Evolutionary conservation across 2,329 filamentous ascomycete genomes (phyloP), one percentile per base, ranked within the genome.

Genomic region (Trichoderma koningii): DNA sequence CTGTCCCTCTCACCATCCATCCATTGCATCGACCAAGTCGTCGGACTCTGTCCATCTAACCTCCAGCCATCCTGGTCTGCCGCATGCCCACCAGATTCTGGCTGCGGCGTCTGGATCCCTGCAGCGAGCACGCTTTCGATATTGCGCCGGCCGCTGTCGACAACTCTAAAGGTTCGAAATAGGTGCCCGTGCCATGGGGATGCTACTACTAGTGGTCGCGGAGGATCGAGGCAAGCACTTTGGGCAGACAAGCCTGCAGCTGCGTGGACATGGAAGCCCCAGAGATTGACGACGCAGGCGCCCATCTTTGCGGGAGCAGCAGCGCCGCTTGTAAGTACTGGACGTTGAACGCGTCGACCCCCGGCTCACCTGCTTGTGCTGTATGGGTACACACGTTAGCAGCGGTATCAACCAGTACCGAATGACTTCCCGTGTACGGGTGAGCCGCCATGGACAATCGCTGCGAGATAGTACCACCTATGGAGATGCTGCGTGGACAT

Each of bases 11-110:
- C 21, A 23, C 21, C 21, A 23, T 2, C 21, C 21, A 23, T 23
- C 21, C 21, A 23, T 23, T 23, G 21, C 72, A 73, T 72, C 66
- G 60, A 68, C 62, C 71, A 62, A 71, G 66, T 68, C 66, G 68
- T 67, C 66, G 68, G 68, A 68, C 66, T 66, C 48, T 50, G 45
- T 34, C 28, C 28, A 28, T 30, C 30, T 7, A 30, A 30, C 30
- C 30, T 9, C 30, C 30, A 30, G 30, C 42, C 59, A 70, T 69
- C 72, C 72, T 68, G 66, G 72, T 73, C 71, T 73, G 69, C 72
- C 66, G 66, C 70, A 67, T 71, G 68, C 69, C 67, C 65, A 65
- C 63, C 66, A 67, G 66, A 53, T 67, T 70, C 60, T 68, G 68
- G 65, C 69, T 70, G 30, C 28, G 50, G 26, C n/a, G 17, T 28